Percentiles rank a stretch among this genome's conserved stretches.
These are phyloP conservation scores for Digitaria exilis DNA, from an alignment of 202 grass and related monocot species.

Conservation along the genomic window DNA sequence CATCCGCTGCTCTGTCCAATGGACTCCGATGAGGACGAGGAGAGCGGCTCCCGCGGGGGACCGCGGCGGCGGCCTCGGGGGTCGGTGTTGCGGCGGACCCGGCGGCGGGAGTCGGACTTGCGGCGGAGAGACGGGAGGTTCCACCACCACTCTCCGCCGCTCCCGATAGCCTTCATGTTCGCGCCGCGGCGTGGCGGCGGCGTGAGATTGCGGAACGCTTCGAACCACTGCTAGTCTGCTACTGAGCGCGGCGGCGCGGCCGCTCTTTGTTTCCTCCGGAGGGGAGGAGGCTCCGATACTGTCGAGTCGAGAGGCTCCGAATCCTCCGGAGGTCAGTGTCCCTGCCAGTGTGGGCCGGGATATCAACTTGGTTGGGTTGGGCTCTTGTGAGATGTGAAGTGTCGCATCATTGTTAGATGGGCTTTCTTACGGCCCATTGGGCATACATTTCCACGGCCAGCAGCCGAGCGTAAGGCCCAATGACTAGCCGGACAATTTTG, in stretches of 20 bases:
- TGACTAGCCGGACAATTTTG: no score
- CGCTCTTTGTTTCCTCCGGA: no score
- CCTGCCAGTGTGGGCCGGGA: conserved; percentile 6
- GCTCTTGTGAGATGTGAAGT: not conserved
- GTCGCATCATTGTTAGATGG: not conserved
- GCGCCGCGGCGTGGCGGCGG: conserved; percentile 1
- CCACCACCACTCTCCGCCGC: conserved; percentile 60
- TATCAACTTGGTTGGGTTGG: not conserved
- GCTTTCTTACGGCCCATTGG: no score
- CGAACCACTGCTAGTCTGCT: not conserved
- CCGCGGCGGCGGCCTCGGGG: conserved; percentile 49
- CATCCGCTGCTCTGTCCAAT: conserved; percentile 38
- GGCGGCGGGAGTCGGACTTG: conserved; percentile 42
- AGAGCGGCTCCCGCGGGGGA: conserved; percentile 43
- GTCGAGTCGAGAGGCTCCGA: no score
- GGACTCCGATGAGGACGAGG: conserved; percentile 80
- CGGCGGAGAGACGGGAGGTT: conserved; percentile 54
- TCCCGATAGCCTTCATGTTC: conserved; percentile 53
- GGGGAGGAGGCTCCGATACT: no score
- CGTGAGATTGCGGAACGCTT: not conserved
- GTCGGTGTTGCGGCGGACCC: conserved; percentile 49
- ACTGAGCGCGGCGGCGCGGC: not conserved
- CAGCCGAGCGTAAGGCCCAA: no score
- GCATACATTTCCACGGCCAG: no score
- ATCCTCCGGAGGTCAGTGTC: conserved; percentile 8